Conservation (phyloP, 2,329 filamentous ascomycete genomes). For the Tolypocladium ophioglossoides region DNA sequence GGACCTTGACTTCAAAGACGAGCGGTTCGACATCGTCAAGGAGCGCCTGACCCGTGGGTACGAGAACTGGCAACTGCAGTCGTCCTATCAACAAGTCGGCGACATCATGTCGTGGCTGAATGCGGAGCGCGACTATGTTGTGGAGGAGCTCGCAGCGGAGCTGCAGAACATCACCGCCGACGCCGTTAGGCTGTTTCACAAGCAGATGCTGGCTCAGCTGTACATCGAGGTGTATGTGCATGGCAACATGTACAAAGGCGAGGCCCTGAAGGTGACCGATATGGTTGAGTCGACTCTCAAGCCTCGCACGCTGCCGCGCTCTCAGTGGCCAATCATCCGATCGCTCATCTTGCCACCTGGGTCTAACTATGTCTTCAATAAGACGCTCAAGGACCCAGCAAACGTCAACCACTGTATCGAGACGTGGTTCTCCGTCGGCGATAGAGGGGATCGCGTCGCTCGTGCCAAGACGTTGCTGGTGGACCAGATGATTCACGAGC, state of each 20-base stretch:
- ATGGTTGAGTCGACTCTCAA: slow-evolving; percentile 70
- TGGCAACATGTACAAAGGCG: slow-evolving; percentile 90
- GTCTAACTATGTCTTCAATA: slow-evolving; percentile 75
- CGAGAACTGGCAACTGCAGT: slow-evolving; percentile 78
- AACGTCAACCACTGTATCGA: slow-evolving; percentile 87
- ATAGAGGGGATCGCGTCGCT: slow-evolving; percentile 54
- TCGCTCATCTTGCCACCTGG: slow-evolving; percentile 69
- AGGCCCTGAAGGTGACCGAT: slow-evolving; percentile 75
- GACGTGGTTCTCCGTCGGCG: slow-evolving; percentile 62
- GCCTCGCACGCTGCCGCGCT: slow-evolving; percentile 59
- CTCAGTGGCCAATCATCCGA: slow-evolving; percentile 71
- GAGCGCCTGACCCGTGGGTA: slow-evolving; percentile 68
- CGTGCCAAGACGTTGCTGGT: slow-evolving; percentile 73
- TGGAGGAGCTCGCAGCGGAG: slow-evolving; percentile 70
- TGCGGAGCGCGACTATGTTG: slow-evolving; percentile 64
- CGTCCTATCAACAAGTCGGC: slow-evolving; percentile 81
- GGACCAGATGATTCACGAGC: slow-evolving; percentile 85
- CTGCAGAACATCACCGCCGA: slow-evolving; percentile 63
- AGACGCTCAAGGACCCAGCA: slow-evolving; percentile 69
- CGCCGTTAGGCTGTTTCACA: slow-evolving; percentile 67
- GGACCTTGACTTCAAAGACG: slow-evolving; percentile 73
- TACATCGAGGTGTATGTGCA: slow-evolving; percentile 84
- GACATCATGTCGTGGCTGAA: slow-evolving; percentile 75
- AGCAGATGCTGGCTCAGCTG: slow-evolving; percentile 69
- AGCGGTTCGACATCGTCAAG: slow-evolving; percentile 84